Evolutionary conservation across 1,284 basidiomycete genomes (phyloP).

Genomic region (Apiotrichum porosum): DNA sequence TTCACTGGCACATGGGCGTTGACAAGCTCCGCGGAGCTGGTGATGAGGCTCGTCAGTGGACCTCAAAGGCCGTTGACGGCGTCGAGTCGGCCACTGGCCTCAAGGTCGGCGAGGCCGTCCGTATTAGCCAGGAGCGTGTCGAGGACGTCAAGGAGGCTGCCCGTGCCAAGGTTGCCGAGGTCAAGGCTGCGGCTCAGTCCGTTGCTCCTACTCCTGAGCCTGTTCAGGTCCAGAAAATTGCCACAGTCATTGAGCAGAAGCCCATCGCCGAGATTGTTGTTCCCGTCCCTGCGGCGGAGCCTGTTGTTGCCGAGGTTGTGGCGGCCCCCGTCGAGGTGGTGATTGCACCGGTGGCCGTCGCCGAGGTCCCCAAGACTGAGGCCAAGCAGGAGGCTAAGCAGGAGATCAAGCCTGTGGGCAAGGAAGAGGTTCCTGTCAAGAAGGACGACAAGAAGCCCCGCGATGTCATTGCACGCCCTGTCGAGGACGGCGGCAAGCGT

Average conservation of each 20-base stretch:
- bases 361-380: too few species aligned
- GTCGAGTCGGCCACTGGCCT: conserved; percentile 68
- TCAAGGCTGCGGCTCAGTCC: conserved; percentile 1
- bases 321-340: not conserved
- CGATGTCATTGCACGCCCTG: conserved; percentile 4
- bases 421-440: not conserved
- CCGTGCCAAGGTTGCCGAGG: conserved; percentile 11
- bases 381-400: not conserved
- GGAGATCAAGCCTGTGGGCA: not conserved
- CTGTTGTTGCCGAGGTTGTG: not conserved
- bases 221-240: conserved; percentile 4
- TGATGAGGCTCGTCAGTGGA: conserved; percentile 35
- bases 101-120: conserved; percentile 62
- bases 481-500: conserved; percentile 17
- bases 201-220: not conserved
- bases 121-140: conserved; percentile 43
- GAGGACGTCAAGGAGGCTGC: conserved; percentile 4
- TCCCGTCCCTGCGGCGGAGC: conserved; percentile 36
- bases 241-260: not conserved
- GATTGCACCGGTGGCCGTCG: not conserved
- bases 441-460: conserved; percentile 4
- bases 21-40: conserved; percentile 52
- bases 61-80: conserved; percentile 55
- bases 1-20: conserved; percentile 56
- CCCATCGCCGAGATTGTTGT: conserved; percentile 9